Evolutionary conservation across 176 grass and related monocot genomes (phyloP), one percentile per base, ranked within the genome.

Genomic region (Tillandsia fasciculata): DNA sequence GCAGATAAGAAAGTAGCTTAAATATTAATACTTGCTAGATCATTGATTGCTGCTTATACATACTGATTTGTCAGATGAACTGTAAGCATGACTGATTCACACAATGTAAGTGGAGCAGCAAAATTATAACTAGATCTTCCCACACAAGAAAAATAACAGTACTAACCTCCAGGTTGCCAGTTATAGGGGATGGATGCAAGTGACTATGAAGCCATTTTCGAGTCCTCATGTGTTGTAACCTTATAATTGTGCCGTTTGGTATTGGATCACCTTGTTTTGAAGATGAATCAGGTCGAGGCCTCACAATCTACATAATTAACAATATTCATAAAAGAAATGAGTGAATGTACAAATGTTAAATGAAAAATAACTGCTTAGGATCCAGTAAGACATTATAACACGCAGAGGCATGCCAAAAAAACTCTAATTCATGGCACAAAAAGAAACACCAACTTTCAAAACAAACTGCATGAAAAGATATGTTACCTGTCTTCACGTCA

Each of bases 201-300:
- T 96, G 91, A 54, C 91, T 96, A 66, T 96, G 91, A 53, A 96
- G 75, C 91, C 87, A 96, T 65, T 87, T 90, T 71, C 84, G 74
- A 42, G 84, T 90, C 52, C 74, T 85, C 87, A 87, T 90, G 72
- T 96, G 91, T 69, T 96, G 84, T 63, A 96, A 67, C 53, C 74
- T 84, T 66, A 96, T 26, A 52, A 83, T 78, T 75, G 82, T 65
- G 80, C 91, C 87, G 11, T 85, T 76, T 73, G 82, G 76, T 78
- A 96, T 90, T 24, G 79, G 12, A 78, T 87, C 74, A 15, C 91
- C 87, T 83, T 90, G 91, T 79, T 96, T 87, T 50, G 70, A 79
- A 61, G 87, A 83, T 64, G 87, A 80, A 70, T 96, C 87, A 18
- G 51, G 84, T 61, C 74, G 78, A 54, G 84, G 67, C 57, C 64